phyloP scores from a whole-genome alignment of 140 eudicot genomes.

The Flaveria floridana region DNA sequence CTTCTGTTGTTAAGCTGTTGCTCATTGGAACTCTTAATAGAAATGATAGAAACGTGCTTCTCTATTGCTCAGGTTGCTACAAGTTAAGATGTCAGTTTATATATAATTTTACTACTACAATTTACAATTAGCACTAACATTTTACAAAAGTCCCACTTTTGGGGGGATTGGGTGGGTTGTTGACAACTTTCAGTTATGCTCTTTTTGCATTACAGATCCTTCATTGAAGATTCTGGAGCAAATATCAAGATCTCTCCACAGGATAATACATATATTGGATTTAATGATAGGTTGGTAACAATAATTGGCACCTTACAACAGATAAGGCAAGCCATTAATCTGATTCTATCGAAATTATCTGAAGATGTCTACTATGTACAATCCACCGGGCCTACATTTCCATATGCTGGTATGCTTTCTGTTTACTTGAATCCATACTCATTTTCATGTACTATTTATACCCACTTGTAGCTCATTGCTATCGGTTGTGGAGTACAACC shows the following conservation, averaged over 20 bases:
- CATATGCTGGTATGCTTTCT: slow-evolving; percentile 62
- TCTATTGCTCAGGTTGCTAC: not conserved
- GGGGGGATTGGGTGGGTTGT: slow-evolving; percentile 17
- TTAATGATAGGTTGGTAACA: slow-evolving; percentile 82
- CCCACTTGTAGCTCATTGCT: not conserved
- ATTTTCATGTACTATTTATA: not conserved
- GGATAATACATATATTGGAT: slow-evolving; percentile 63
- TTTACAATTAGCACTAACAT: not conserved
- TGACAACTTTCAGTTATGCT: slow-evolving; percentile 17
- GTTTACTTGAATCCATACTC: slow-evolving; percentile 1
- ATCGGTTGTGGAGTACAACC: not conserved
- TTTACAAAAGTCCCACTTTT: not conserved
- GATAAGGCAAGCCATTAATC: slow-evolving; percentile 71
- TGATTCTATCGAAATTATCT: slow-evolving; percentile 64
- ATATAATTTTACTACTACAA: not conserved
- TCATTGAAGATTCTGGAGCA: slow-evolving; percentile 87
- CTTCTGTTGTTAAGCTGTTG: not conserved
- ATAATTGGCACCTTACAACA: slow-evolving; percentile 69
- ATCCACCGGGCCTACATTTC: slow-evolving; percentile 66
- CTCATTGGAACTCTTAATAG: slow-evolving; percentile 2
- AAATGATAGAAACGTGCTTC: slow-evolving; percentile 10
- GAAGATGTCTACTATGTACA: slow-evolving; percentile 70
- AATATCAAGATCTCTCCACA: slow-evolving; percentile 86
- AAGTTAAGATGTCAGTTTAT: slow-evolving; percentile 10
- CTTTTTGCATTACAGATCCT: slow-evolving; percentile 49